phyloP scores from a whole-genome alignment of 371 early-diverging fungal genomes.

The Polyrhizophydium stewartii region DNA sequence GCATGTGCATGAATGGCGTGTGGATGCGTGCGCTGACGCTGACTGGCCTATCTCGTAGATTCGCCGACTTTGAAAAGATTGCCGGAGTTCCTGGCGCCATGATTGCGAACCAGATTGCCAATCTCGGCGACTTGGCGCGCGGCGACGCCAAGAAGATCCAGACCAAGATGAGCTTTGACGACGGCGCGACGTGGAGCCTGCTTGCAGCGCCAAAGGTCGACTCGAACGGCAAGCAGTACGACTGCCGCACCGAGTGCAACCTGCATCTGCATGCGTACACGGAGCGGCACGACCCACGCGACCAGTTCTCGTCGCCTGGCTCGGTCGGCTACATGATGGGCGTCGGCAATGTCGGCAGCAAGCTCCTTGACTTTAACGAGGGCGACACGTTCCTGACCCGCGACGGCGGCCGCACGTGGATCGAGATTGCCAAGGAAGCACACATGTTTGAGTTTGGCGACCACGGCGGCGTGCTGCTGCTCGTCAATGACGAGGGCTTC shows the following conservation, averaged over 20 bases:
- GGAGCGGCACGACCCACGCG: slow-evolving; percentile 38
- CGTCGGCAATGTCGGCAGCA: slow-evolving; percentile 46
- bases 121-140: slow-evolving; percentile 19
- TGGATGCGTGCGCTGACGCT: no score
- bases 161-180: slow-evolving; percentile 40
- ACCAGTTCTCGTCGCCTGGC: slow-evolving; percentile 31
- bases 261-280: slow-evolving; percentile 47
- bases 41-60: no score
- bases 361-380: slow-evolving; percentile 28
- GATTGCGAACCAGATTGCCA: slow-evolving; percentile 39
- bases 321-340: slow-evolving; percentile 47
- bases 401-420: slow-evolving; percentile 48
- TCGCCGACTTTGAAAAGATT: slow-evolving; percentile 48
- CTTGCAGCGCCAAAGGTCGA: slow-evolving; percentile 40
- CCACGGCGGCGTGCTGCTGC: slow-evolving; percentile 44
- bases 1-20: background rate
- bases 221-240: slow-evolving; percentile 27
- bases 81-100: slow-evolving; percentile 40
- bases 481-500: slow-evolving; percentile 38
- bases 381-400: slow-evolving; percentile 39
- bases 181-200: slow-evolving; percentile 68
- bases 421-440: slow-evolving; percentile 36
- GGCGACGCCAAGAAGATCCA: slow-evolving; percentile 28
- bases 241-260: slow-evolving; percentile 23
- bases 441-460: slow-evolving; percentile 48